Base-by-base conservation (phyloP, 2,329 filamentous ascomycete genomes). In the Cercospora sojina region DNA sequence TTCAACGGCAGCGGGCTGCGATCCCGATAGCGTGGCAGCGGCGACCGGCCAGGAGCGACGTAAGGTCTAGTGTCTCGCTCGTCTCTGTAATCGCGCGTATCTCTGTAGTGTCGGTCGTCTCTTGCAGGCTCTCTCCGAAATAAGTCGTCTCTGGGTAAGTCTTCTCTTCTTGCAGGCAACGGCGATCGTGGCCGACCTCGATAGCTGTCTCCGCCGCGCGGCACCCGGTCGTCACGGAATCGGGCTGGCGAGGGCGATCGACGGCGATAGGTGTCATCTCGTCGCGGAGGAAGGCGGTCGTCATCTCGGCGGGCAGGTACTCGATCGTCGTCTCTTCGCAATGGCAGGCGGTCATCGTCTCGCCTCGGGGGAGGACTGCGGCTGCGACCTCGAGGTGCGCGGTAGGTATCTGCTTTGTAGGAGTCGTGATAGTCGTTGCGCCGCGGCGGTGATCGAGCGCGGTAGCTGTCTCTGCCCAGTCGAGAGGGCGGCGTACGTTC, bases 401-500 rank as follows among this genome's bases (percentile, higher is more conserved):
- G 74, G 62, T 77, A 78, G 18, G 72, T 70, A 62, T 77, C 76
- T 38, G 67, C 69, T 18, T 68, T 67, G 57, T 62, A 65, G 29
- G 58, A 64, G 38, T 64, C 66, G 60, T 47, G 64, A 16, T 78
- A 80, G 60, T 75, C 80, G 43, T 67, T 75, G 58, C 82, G 77
- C 8, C 80, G 78, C 20, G 81, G 79, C 47, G 85, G 85, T 31
- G 85, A 85, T 69, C 82, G 79, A 62, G 74, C 81, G 76, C 82
- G 79, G 71, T 82, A 78, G 70, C 67, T 73, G 64, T 77, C 77
- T 51, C 55, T 63, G 49, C 70, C 61, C 10, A 67, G 61, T 47
- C 71, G 71, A 49, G 70, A 69, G 27, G 73, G 70, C 27, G 76
- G 76, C 9, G 73, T 71, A 55, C 74, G 76, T 64, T 74, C 74